Evolutionary conservation across 176 grass and related monocot species (phyloP).

Genomic region (Hyparrhenia diplandra): DNA sequence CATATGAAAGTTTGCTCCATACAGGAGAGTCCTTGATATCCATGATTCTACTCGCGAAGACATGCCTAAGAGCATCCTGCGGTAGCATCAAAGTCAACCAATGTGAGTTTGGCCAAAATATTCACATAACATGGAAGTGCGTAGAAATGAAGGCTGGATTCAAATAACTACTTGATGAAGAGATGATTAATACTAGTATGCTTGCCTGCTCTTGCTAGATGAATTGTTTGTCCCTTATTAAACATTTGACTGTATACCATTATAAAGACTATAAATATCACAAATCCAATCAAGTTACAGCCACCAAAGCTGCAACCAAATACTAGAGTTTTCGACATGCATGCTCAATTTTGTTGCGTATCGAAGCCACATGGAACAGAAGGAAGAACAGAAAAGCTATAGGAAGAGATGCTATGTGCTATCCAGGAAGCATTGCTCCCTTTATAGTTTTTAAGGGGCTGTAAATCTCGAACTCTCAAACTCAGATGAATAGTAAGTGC

Average conservation of each 20-base stretch:
- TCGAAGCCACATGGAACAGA: not conserved
- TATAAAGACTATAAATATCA: not conserved
- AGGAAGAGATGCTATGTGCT: not conserved
- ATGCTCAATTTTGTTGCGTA: too few species aligned
- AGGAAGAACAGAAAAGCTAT: not conserved
- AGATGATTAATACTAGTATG: constrained; percentile 10
- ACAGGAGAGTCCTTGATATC: constrained; percentile 85
- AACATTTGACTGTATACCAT: constrained; percentile 19
- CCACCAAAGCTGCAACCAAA: too few species aligned
- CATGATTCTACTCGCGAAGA: constrained; percentile 84
- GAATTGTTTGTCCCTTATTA: not conserved
- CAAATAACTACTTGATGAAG: not conserved
- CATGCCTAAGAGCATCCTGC: constrained; percentile 97
- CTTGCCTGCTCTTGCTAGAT: not conserved
- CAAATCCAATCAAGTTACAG: too few species aligned
- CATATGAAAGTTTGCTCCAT: constrained; percentile 74
- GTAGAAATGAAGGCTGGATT: constrained; percentile 1
- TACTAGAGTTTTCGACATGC: too few species aligned
- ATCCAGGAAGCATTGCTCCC: not conserved
- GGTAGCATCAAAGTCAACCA: constrained; percentile 11
- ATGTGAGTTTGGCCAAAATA: constrained; percentile 12
- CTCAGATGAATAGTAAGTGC: not conserved
- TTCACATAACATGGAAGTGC: not conserved
- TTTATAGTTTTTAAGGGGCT: constrained; percentile 12
- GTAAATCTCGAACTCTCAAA: not conserved